Conservation (phyloP, 148 eudicot genomes). For the Nyssa sinensis region DNA sequence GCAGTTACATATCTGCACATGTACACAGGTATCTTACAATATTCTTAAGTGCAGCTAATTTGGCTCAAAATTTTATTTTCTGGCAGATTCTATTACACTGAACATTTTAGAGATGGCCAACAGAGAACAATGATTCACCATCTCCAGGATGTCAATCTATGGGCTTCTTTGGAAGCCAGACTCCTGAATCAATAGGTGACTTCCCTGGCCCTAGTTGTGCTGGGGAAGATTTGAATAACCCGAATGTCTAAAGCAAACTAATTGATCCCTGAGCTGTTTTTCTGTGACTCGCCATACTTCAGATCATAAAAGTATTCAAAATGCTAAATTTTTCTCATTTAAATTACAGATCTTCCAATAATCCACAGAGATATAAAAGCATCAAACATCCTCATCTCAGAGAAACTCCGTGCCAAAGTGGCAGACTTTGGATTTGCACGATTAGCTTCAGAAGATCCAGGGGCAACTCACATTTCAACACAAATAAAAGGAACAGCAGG, state of each 20-base stretch:
- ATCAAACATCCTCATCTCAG: slow-evolving; percentile 72
- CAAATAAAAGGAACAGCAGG: slow-evolving; percentile 79
- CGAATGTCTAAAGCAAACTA: background rate
- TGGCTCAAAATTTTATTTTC: background rate
- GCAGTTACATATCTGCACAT: slow-evolving; percentile 68
- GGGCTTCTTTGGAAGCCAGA: background rate
- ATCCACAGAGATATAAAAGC: slow-evolving; percentile 90
- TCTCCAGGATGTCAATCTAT: background rate
- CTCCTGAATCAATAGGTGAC: background rate
- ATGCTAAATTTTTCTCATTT: slow-evolving; percentile 22
- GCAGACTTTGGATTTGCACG: slow-evolving; percentile 88
- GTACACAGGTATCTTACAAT: slow-evolving; percentile 49
- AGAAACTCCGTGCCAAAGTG: slow-evolving; percentile 75
- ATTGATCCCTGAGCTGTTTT: background rate
- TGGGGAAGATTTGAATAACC: no score
- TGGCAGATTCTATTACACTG: background rate
- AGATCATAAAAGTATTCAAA: background rate
- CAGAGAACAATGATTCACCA: background rate
- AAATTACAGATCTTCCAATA: slow-evolving; percentile 71
- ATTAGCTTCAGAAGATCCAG: slow-evolving; percentile 45
- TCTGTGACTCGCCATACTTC: background rate
- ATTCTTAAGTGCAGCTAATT: background rate
- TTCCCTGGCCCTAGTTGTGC: background rate
- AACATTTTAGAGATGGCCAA: background rate
- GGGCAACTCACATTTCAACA: slow-evolving; percentile 68